Evolutionary conservation across 495 filamentous ascomycete genomes (phyloP), one percentile per base, ranked within the genome.

Genomic region (Penicillium antarcticum): DNA sequence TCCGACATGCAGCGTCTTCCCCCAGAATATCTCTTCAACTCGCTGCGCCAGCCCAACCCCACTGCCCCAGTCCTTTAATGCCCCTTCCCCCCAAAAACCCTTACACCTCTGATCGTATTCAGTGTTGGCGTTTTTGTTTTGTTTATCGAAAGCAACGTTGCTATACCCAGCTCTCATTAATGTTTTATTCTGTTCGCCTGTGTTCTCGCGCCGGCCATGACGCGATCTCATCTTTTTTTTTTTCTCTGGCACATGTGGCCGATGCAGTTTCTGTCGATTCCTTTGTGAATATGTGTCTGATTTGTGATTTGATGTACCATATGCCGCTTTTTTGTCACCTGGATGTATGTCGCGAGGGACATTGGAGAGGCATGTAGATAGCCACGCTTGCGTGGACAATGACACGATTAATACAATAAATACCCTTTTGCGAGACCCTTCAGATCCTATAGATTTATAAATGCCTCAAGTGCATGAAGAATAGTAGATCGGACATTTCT

Each of bases 1-100:
- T 82, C 80, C 50, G 87, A 88, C 59, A 85, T 96, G 74, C 78
- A 81, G 52, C 80, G 90, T 43, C 77, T 97, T 60, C 92, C 91
- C 5, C 92, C 92, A 2, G 81, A 86, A 56, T 83, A 91, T 57
- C 75, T 97, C 26, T 86, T 96, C 57, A 86, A 79, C 51, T 69
- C 74, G 14, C 52, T 80, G 41, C 66, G 67, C n/a, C 69, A 76
- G 39, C 56, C 65, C 10, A 68, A 70, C 45, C 69, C 69, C 5
- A 57, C 58, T 43, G 66, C 66, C 7, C 74, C 74, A 6, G 56
- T 58, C 26, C 60, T 77, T 46, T 77, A 64, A 74, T 58, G 48
- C 24, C 41, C 47, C 23, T 7, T 21, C 23, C 32, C 34, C n/a
- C 52, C 54, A 52, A 49, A 59, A 60, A 56, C 50, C 48, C 46